phyloP scores from a whole-genome alignment of 2,329 filamentous ascomycete species.

The Cladosporium sp. region DNA sequence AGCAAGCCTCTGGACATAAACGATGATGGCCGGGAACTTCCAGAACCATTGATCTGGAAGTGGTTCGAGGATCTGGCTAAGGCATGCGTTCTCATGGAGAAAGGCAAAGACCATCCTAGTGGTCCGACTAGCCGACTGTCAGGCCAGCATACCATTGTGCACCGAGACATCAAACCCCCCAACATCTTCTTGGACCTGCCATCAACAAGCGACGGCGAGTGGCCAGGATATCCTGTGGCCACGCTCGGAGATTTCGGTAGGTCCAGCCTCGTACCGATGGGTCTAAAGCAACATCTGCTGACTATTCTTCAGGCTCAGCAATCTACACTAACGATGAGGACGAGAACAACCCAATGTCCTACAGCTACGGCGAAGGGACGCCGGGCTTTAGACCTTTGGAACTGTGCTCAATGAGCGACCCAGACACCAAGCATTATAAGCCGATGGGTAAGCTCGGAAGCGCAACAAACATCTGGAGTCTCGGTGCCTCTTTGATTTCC shows the following conservation, averaged over 20 bases:
- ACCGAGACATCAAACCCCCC: conserved; percentile 24
- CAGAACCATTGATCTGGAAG: conserved; percentile 27
- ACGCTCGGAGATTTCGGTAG: conserved; percentile 17
- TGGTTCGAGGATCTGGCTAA: conserved; percentile 23
- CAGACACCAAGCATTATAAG: not conserved
- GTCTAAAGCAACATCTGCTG: not conserved
- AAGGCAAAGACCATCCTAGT: not conserved
- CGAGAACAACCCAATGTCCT: conserved; percentile 12
- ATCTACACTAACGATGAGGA: conserved; percentile 11
- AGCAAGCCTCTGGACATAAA: not conserved
- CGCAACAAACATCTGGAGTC: conserved; percentile 18
- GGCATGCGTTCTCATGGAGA: conserved; percentile 20
- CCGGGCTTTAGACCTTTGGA: conserved; percentile 14
- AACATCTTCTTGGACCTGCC: conserved; percentile 23
- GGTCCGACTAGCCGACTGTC: not conserved
- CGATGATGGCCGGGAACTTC: conserved; percentile 10
- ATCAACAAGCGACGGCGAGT: not conserved
- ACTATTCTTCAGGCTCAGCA: not conserved
- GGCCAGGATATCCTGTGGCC: conserved; percentile 14
- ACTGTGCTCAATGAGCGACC: not conserved
- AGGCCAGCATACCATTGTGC: conserved; percentile 17
- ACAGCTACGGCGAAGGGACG: conserved; percentile 11
- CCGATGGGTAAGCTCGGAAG: not conserved
- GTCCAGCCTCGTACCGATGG: not conserved
- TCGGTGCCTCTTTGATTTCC: conserved; percentile 13